phyloP scores from a whole-genome alignment of 306 rosid species.

The Betula pendula region DNA sequence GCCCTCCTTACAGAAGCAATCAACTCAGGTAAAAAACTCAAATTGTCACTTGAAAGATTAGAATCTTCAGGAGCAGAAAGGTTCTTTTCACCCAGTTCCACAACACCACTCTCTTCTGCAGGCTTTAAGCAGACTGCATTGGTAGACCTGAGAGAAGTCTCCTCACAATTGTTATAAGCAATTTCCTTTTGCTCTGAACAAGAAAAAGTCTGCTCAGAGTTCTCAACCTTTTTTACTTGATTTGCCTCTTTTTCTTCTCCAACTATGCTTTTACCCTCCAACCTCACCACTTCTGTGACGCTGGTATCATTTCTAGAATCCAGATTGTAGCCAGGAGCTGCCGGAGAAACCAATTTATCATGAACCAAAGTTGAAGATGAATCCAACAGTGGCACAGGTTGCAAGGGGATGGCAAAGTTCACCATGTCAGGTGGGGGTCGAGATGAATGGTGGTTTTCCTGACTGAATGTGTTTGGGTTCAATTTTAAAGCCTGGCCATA shows the following conservation, averaged over 20 bases:
- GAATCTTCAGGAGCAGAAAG: conserved; percentile 43
- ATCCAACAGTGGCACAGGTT: conserved; percentile 38
- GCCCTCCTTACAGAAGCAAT: conserved; percentile 82
- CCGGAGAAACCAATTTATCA: conserved; percentile 33
- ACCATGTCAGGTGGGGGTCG: conserved; percentile 38
- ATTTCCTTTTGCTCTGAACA: conserved; percentile 35
- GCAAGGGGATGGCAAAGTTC: conserved; percentile 30
- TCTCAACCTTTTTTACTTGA: conserved; percentile 36
- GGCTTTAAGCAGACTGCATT: conserved; percentile 35
- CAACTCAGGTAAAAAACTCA: conserved; percentile 78
- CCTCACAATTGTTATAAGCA: conserved; percentile 31
- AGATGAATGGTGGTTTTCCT: conserved; percentile 50
- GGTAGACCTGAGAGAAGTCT: conserved; percentile 33
- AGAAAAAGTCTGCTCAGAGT: conserved; percentile 37
- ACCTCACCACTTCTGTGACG: conserved; percentile 35
- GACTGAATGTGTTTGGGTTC: conserved; percentile 38
- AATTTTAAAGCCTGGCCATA: conserved; percentile 49
- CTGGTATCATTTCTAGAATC: conserved; percentile 24
- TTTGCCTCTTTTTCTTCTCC: conserved; percentile 40
- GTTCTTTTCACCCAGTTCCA: conserved; percentile 43
- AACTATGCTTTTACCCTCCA: conserved; percentile 36
- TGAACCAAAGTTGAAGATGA: conserved; percentile 39
- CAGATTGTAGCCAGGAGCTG: conserved; percentile 17
- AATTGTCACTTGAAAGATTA: conserved; percentile 44
- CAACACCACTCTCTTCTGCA: conserved; percentile 36